A percentile compares a stretch with the other conserved stretches of the same genome.
These are phyloP conservation scores for Trichoderma arundinaceum DNA, from an alignment of 2,329 filamentous ascomycete genomes.

Conservation along the genomic window DNA sequence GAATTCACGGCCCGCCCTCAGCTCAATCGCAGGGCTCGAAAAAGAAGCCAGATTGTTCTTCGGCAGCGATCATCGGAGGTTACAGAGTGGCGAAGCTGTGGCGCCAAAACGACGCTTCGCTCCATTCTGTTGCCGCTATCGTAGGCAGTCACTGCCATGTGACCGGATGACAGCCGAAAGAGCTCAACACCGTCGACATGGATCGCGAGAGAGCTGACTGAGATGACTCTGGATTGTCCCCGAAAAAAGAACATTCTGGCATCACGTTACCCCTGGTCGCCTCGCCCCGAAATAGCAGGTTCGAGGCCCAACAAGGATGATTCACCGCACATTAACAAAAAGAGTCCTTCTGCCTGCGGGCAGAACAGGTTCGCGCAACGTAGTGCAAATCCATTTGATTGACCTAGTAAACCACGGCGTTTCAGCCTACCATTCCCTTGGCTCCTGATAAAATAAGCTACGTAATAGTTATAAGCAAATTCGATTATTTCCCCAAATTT, in stretches of 20 bases:
- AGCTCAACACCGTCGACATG: neutral
- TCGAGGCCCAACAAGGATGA: neutral
- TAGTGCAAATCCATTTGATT: conserved; percentile 25
- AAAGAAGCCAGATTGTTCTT: neutral
- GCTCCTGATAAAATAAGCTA: conserved; percentile 30
- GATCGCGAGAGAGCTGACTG: conserved; percentile 22
- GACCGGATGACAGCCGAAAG: conserved; percentile 19
- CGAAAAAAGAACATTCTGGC: neutral
- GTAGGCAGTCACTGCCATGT: conserved; percentile 25
- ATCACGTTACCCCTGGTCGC: neutral
- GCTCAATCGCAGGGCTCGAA: too few relatives aligned
- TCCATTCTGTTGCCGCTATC: conserved; percentile 19
- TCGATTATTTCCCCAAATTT: conserved; percentile 38
- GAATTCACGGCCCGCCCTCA: too few relatives aligned
- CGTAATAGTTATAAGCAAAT: conserved; percentile 38
- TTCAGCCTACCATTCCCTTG: conserved; percentile 28
- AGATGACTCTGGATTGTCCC: conserved; percentile 8
- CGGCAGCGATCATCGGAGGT: conserved; percentile 7
- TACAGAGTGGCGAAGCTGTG: conserved; percentile 23
- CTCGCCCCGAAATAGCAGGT: neutral
- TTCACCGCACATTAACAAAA: neutral
- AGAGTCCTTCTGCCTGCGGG: neutral
- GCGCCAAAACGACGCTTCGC: neutral
- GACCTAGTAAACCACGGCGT: conserved; percentile 29
- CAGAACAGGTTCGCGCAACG: neutral